phyloP scores from a whole-genome alignment of 2,329 filamentous ascomycete genomes.

The Dichotomopilus funicola region DNA sequence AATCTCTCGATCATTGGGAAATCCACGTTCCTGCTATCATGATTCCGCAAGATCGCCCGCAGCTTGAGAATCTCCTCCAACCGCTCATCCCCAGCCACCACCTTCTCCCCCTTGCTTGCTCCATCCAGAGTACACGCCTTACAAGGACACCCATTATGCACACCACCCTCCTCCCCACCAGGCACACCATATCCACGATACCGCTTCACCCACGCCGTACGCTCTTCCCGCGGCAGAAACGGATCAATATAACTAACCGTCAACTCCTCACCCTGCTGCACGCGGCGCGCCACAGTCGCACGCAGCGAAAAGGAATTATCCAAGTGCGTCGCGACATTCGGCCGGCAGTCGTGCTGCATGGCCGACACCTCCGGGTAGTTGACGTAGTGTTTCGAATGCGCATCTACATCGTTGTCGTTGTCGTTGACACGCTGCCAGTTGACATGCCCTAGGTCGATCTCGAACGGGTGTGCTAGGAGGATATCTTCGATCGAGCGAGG shows the following conservation, averaged over 20 bases:
- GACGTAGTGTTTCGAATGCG: constrained; percentile 20
- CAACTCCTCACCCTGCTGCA: constrained; percentile 33
- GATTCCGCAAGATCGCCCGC: constrained; percentile 25
- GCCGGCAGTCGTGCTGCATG: constrained; percentile 37
- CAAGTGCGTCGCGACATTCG: constrained; percentile 33
- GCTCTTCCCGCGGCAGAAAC: constrained; percentile 23
- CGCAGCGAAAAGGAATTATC: constrained; percentile 29
- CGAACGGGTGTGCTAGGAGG: constrained; percentile 22
- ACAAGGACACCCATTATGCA: constrained; percentile 30
- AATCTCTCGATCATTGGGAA: constrained; percentile 28
- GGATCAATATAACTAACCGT: constrained; percentile 35
- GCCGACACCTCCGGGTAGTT: constrained; percentile 32
- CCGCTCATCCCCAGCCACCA: constrained; percentile 25
- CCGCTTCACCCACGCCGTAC: constrained; percentile 27
- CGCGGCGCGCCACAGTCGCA: constrained; percentile 30
- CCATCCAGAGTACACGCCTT: constrained; percentile 26
- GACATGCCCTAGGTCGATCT: constrained; percentile 21
- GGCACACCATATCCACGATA: constrained; percentile 8
- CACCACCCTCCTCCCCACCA: constrained; percentile 18
- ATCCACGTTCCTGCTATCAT: constrained; percentile 22
- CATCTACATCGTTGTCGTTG: too few relatives aligned
- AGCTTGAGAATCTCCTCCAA: constrained; percentile 26
- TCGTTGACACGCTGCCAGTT: constrained; percentile 8
- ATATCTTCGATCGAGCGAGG: constrained; percentile 19
- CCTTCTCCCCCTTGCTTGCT: neutral